Evolutionary conservation across 164 flowering plant species (phyloP), one percentile per base, ranked within the genome.

Genomic region (Dillenia suffruticosa): DNA sequence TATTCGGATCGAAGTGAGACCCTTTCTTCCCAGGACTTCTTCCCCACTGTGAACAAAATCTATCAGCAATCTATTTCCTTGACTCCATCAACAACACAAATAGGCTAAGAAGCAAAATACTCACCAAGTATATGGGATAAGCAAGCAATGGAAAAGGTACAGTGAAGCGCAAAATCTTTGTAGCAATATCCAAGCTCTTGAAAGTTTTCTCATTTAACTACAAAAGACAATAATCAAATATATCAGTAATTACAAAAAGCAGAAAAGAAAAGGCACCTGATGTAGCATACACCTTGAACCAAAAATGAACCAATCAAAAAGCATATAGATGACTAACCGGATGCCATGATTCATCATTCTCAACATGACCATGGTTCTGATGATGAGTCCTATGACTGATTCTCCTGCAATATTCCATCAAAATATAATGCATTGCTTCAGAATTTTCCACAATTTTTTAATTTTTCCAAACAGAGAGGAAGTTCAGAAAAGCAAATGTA

Each of bases 1-100:
- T 86, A 54, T 54, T 63, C 0, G 92, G 89, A 58, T 84, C 46
- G 49, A 62, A 86, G 54, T 86, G 92, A 15, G 92, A 86, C 46
- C 92, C 92, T 9, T 49, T 62, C 69, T 84, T 86, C 24, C 92
- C 92, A 9, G 92, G 92, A 72, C 87, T 86, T 53, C 92, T 73
- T 19, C 53, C 9, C 87, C 84, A 84, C 89, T 86, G 82, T 19
- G 16, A 6, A 22, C 26, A 45, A 10, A 52, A 48, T 40, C 46
- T 11, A 48, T 56, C 3, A 56, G 26, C 32, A 17, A 11, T n/a
- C 49, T 40, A 9, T 24, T 5, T 61, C 44, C 7, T 32, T 32
- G 40, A 32, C 40, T 32, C 40, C 40, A 32, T 32, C 40, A 32
- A 54, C 17, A 52, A 9, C 51, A n/a, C 0, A 12, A 19, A 9